These are phyloP conservation scores for Paracorniculantispora psalliotae DNA, from an alignment of 2,329 filamentous ascomycete genomes.

Conservation along the genomic window DNA sequence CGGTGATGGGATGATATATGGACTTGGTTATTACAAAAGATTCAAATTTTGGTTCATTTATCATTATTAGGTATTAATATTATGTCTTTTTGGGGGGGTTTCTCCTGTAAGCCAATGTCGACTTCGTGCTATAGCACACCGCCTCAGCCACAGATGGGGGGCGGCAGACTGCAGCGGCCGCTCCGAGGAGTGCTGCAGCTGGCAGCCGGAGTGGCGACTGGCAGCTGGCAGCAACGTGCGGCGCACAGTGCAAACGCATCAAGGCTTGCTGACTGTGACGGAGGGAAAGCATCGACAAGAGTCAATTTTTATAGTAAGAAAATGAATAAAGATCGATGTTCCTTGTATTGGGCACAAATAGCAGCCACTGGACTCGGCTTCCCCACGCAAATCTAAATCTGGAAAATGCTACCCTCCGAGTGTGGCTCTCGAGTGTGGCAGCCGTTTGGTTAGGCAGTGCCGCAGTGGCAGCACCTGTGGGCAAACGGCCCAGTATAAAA, in stretches of 20 bases:
- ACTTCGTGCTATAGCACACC: too few relatives aligned
- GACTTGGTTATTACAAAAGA: too few relatives aligned
- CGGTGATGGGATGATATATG: slow-evolving; percentile 4
- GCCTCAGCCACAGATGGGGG: not conserved
- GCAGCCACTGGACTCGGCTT: not conserved
- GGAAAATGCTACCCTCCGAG: not conserved
- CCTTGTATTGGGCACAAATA: too few relatives aligned
- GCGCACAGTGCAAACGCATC: slow-evolving; percentile 11
- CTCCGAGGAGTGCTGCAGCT: not conserved
- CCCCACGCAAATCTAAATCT: not conserved
- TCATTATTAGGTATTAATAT: too few relatives aligned
- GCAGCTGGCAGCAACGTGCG: slow-evolving; percentile 1
- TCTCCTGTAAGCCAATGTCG: too few relatives aligned
- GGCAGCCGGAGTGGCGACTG: not conserved
- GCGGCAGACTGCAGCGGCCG: not conserved
- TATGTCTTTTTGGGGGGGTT: too few relatives aligned
- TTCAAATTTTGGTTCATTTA: too few relatives aligned
- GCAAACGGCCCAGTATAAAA: slow-evolving; percentile 13
- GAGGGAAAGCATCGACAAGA: too few relatives aligned
- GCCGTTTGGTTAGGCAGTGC: not conserved
- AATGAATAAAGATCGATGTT: too few relatives aligned
- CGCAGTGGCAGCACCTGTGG: not conserved
- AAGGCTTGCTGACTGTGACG: too few relatives aligned
- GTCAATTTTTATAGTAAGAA: too few relatives aligned
- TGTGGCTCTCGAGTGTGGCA: not conserved